A percentile compares a stretch with the other conserved stretches of the same genome.
Conservation (phyloP, 768 basidiomycete genomes). For the Calocybe indica region DNA sequence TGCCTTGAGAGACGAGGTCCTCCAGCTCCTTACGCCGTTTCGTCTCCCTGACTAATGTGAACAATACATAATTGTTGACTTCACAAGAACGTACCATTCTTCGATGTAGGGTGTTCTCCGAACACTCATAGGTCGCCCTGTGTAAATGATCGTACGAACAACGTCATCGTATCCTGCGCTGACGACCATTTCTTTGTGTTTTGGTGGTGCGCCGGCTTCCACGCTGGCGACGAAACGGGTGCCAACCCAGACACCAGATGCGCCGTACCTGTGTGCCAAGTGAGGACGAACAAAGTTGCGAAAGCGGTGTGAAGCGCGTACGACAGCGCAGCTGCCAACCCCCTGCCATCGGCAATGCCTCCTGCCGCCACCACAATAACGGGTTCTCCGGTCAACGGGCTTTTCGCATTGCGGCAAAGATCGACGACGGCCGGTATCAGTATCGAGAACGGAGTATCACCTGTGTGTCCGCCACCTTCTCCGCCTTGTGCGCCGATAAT, state of each 20-base stretch:
- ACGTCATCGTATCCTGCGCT: slow-evolving; percentile 74
- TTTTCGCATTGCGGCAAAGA: slow-evolving; percentile 59
- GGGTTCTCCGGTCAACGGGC: slow-evolving; percentile 73
- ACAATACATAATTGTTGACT: neutral
- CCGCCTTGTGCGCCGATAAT: slow-evolving; percentile 87
- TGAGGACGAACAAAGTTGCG: neutral
- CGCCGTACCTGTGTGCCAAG: slow-evolving; percentile 54
- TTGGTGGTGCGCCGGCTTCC: slow-evolving; percentile 74
- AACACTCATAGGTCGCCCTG: slow-evolving; percentile 80
- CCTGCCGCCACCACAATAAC: slow-evolving; percentile 80
- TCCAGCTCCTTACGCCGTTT: slow-evolving; percentile 54
- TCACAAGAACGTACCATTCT: slow-evolving; percentile 46
- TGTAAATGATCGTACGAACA: slow-evolving; percentile 65
- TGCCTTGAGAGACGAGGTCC: slow-evolving; percentile 52
- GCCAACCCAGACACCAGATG: slow-evolving; percentile 83
- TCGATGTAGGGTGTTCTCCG: slow-evolving; percentile 72
- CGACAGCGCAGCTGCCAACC: slow-evolving; percentile 70
- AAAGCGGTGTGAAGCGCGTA: slow-evolving; percentile 21
- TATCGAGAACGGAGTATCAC: slow-evolving; percentile 75
- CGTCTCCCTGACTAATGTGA: slow-evolving; percentile 44
- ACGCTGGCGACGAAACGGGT: slow-evolving; percentile 81
- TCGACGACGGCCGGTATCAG: slow-evolving; percentile 82
- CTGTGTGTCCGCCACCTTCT: slow-evolving; percentile 87
- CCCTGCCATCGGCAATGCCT: slow-evolving; percentile 78
- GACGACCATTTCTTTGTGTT: slow-evolving; percentile 63